phyloP scores from a whole-genome alignment of 1,139 yeast species.

The Hansenula sp. region DNA sequence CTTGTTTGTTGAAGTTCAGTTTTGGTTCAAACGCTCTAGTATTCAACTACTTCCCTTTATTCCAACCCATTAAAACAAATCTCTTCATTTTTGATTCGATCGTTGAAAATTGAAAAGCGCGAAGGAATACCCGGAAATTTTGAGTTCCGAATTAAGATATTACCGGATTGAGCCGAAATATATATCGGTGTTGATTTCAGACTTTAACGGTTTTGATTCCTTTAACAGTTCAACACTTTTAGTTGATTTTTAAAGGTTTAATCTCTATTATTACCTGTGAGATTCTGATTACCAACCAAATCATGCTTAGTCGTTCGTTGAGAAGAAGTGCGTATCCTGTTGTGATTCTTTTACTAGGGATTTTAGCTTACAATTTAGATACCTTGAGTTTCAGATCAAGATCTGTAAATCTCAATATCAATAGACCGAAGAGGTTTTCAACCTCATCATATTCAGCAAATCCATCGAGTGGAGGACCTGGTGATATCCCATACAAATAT shows the following conservation, averaged over 20 bases:
- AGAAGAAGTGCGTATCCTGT: constrained; percentile 21
- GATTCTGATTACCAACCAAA: not conserved
- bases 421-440: not conserved
- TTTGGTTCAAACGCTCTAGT: not conserved
- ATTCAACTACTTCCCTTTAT: not conserved
- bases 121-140: constrained; percentile 1
- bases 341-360: constrained; percentile 9
- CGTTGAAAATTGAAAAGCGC: not conserved
- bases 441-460: not conserved
- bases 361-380: constrained; percentile 20
- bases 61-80: too few species aligned
- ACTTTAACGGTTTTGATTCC: too few species aligned
- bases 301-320: constrained; percentile 14
- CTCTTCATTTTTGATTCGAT: constrained; percentile 6
- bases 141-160: too few species aligned
- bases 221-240: too few species aligned
- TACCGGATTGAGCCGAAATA: not conserved
- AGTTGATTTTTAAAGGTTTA: too few species aligned
- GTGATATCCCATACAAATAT: constrained; percentile 32
- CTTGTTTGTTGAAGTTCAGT: constrained; percentile 5
- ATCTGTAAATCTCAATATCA: not conserved
- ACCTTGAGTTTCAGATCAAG: constrained; percentile 6
- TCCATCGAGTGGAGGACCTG: constrained; percentile 1
- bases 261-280: not conserved
- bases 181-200: not conserved